Evolutionary conservation across 176 grass and related monocot genomes (phyloP).

Genomic region (Raddia distichophylla): DNA sequence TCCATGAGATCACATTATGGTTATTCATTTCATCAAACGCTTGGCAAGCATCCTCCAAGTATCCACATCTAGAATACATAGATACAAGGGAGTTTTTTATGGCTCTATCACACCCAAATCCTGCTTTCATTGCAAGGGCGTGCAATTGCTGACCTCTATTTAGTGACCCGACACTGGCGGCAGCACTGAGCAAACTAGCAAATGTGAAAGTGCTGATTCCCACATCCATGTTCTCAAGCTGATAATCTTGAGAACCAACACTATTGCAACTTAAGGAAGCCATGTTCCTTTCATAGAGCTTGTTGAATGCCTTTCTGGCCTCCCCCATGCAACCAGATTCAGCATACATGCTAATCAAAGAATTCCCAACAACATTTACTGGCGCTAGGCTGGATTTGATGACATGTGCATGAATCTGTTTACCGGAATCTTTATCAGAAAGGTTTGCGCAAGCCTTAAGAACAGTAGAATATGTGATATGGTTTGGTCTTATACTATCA

Average conservation of each 20-base stretch:
- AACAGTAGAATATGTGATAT: conserved; percentile 72
- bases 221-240: conserved; percentile 45
- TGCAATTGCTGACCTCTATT: conserved; percentile 82
- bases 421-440: conserved; percentile 54
- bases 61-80: conserved; percentile 89
- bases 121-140: conserved; percentile 65
- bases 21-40: conserved; percentile 63
- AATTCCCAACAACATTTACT: conserved; percentile 73
- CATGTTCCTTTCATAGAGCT: conserved; percentile 68
- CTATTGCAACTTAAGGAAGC: conserved; percentile 43
- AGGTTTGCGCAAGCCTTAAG: conserved; percentile 79
- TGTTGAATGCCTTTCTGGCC: conserved; percentile 53
- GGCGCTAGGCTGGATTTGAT: conserved; percentile 54
- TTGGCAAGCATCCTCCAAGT: conserved; percentile 67
- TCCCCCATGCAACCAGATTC: conserved; percentile 74
- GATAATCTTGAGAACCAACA: conserved; percentile 43
- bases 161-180: conserved; percentile 69
- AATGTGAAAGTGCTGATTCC: conserved; percentile 75
- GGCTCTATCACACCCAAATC: conserved; percentile 63
- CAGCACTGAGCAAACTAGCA: conserved; percentile 80
- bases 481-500: conserved; percentile 65
- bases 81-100: conserved; percentile 80
- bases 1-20: conserved; percentile 89
- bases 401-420: conserved; percentile 65
- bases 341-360: conserved; percentile 75